These are phyloP conservation scores for Tylopilus intermedius DNA, from an alignment of 768 basidiomycete genomes.

Conservation along the genomic window DNA sequence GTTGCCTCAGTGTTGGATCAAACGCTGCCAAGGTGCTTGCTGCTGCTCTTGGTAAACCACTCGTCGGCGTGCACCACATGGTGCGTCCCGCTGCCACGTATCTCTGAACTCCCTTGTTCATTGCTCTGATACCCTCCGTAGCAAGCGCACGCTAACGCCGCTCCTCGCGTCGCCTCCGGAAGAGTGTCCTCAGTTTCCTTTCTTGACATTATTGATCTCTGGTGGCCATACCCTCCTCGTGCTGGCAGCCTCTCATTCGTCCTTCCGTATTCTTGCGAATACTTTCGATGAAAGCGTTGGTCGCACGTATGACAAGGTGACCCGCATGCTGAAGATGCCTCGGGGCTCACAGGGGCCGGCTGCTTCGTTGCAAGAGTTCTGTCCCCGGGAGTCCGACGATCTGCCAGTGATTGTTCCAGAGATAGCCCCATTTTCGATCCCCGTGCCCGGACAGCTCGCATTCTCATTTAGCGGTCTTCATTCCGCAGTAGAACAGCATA, in stretches of 20 bases:
- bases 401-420: constrained; percentile 21
- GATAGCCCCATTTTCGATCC: constrained; percentile 40
- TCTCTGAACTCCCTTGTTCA: neutral
- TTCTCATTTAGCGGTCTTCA: constrained; percentile 84
- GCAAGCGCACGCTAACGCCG: constrained; percentile 88
- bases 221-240: constrained; percentile 94
- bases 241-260: constrained; percentile 53
- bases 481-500: constrained; percentile 58
- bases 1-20: constrained; percentile 73
- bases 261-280: constrained; percentile 68
- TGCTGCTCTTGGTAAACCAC: constrained; percentile 67
- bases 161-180: constrained; percentile 53
- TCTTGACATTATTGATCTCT: constrained; percentile 82
- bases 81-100: constrained; percentile 36
- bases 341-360: constrained; percentile 67
- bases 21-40: constrained; percentile 86
- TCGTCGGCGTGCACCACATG: constrained; percentile 96
- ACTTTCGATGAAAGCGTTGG: constrained; percentile 76
- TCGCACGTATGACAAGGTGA: constrained; percentile 78
- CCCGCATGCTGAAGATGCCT: constrained; percentile 61
- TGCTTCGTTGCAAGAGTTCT: constrained; percentile 75
- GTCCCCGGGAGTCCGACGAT: constrained; percentile 31
- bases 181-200: constrained; percentile 65
- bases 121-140: constrained; percentile 25
- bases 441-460: constrained; percentile 49